Base-by-base conservation (phyloP, 2,329 filamentous ascomycete species). In the Sarocladiaceae sp. region DNA sequence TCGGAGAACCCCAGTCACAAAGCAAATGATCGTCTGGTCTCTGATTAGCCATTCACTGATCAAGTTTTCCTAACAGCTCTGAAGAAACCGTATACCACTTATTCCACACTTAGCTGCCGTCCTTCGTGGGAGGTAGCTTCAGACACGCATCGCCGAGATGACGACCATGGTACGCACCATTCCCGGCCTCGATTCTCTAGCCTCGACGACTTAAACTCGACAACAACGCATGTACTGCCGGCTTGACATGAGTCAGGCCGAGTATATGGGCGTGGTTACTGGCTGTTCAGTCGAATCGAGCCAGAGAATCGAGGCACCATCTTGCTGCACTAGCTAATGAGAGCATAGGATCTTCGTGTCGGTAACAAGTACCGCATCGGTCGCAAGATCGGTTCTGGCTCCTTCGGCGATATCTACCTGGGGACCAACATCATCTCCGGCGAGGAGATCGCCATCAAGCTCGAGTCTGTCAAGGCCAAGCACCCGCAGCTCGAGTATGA, bases 311-410 rank as follows among this genome's bases (percentile, higher is more conserved):
- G 31, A 35, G 19, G 11, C n/a, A 31, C n/a, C n/a, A n/a, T n/a
- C n/a, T 7, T n/a, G 31, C 31, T 29, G 26, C 26, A 20, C 15
- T 42, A 16, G 27, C 54, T 59, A 52, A 60, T 48, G 3, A 40
- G 29, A 6, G 26, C 26, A 29, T 59, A 97, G 91, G 93, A 98
- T 81, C 83, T 98, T 60, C 89, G 93, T 63, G 93, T 98, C 70
- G 93, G 93, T 70, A 97, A 97, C 69, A 97, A 98, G 66, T 98
- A 98, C 82, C 89, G 93, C 59, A 97, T 98, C 68, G 93, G 93
- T 66, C 88, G 93, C 60, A 98, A 98, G 80, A 98, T 98, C 61
- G 93, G 93, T 58, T 95, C 89, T 57, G 93, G 93, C 56, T 90
- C 84, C 61, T 98, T 98, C 66, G 93, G 93, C 73, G 93, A 97